These are phyloP conservation scores for Acorus gramineus DNA, from an alignment of 106 monocot species.

Conservation along the genomic window DNA sequence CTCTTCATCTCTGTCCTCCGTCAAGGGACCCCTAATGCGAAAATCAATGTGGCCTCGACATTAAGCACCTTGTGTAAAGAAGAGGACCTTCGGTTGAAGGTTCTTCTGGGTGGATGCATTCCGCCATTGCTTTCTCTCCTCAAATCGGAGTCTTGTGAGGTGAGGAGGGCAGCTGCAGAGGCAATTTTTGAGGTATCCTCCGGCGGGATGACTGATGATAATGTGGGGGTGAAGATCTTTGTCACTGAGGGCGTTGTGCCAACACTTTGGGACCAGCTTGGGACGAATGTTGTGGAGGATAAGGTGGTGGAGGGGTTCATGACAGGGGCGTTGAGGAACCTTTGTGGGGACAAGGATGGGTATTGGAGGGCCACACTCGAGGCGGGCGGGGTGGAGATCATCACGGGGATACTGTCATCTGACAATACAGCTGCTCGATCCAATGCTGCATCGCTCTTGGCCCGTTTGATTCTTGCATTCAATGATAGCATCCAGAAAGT, in stretches of 20 bases:
- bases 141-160: slow-evolving; percentile 51
- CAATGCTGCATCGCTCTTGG: slow-evolving; percentile 78
- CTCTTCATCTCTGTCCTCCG: slow-evolving; percentile 66
- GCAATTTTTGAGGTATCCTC: slow-evolving; percentile 72
- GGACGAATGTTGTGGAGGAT: slow-evolving; percentile 38
- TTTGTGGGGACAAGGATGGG: slow-evolving; percentile 77
- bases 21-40: slow-evolving; percentile 43
- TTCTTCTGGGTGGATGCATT: slow-evolving; percentile 70
- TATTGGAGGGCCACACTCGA: slow-evolving; percentile 82
- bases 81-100: slow-evolving; percentile 63
- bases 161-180: slow-evolving; percentile 71
- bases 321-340: slow-evolving; percentile 72
- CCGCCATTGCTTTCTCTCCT: slow-evolving; percentile 61
- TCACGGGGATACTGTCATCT: slow-evolving; percentile 58
- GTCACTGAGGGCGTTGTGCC: slow-evolving; percentile 86
- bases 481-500: slow-evolving; percentile 64
- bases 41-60: slow-evolving; percentile 51
- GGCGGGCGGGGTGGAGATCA: slow-evolving; percentile 79
- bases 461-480: slow-evolving; percentile 60
- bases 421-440: slow-evolving; percentile 57
- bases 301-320: slow-evolving; percentile 68
- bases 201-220: slow-evolving; percentile 72
- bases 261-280: slow-evolving; percentile 70
- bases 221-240: slow-evolving; percentile 78
- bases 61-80: slow-evolving; percentile 70